A percentile compares a stretch with the other conserved stretches of the same genome.
These are phyloP conservation scores for Incumbomyces lentus DNA, from an alignment of 2,329 filamentous ascomycete species.

Conservation along the genomic window DNA sequence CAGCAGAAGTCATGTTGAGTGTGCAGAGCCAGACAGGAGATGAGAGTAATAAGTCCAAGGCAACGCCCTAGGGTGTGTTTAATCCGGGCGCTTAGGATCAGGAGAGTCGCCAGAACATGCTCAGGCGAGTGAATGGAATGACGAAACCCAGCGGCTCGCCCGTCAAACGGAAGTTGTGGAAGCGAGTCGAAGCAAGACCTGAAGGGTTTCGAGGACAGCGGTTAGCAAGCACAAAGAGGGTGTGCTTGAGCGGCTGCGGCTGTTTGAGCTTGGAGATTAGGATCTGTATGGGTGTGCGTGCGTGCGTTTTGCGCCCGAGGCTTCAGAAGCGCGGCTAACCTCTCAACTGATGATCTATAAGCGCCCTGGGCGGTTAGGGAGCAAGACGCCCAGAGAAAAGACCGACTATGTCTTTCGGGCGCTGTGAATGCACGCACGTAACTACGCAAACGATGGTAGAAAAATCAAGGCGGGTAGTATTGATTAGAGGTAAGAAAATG, in stretches of 20 bases:
- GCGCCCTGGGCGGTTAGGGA: background rate
- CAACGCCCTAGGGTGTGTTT: background rate
- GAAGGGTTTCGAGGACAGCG: slow-evolving; percentile 1
- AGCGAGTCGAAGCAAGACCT: slow-evolving; percentile 1
- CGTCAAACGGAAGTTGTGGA: slow-evolving; percentile 2
- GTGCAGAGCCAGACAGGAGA: background rate
- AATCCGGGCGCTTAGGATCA: slow-evolving; percentile 1
- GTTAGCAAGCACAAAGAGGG: background rate
- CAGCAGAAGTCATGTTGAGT: slow-evolving; percentile 2
- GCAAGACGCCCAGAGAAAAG: background rate
- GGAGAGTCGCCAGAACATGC: background rate
- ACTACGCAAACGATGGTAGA: background rate
- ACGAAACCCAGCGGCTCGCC: background rate
- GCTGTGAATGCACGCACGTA: background rate
- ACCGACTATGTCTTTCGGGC: background rate
- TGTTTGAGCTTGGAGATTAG: background rate
- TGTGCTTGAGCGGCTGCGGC: slow-evolving; percentile 3
- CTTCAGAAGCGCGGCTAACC: slow-evolving; percentile 5
- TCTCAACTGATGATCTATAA: background rate
- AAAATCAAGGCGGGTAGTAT: background rate
- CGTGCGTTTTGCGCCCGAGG: slow-evolving; percentile 1
- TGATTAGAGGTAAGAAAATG: background rate
- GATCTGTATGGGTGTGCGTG: background rate
- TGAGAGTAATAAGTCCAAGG: slow-evolving; percentile 2
- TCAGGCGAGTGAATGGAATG: background rate